Evolutionary conservation across 1,139 yeast genomes (phyloP).

Genomic region (Pichia sp.): DNA sequence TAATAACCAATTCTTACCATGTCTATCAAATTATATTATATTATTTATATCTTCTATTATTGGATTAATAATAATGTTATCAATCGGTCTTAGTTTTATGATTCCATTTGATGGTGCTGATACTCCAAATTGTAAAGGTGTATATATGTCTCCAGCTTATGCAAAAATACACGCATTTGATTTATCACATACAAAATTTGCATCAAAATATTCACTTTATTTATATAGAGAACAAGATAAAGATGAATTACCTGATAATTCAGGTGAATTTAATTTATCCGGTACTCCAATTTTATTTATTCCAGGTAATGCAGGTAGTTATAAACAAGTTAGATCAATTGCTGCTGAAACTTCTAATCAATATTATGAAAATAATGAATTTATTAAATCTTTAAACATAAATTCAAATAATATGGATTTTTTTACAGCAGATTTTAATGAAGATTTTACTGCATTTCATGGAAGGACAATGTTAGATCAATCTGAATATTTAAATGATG

Average conservation of each 20-base stretch:
- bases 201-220: slow-evolving; percentile 73
- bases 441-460: slow-evolving; percentile 94
- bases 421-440: slow-evolving; percentile 89
- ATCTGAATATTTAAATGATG: slow-evolving; percentile 90
- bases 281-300: slow-evolving; percentile 90
- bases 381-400: slow-evolving; percentile 16
- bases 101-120: slow-evolving; percentile 27
- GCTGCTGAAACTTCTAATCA: slow-evolving; percentile 69
- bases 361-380: slow-evolving; percentile 34
- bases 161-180: slow-evolving; percentile 71
- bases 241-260: slow-evolving; percentile 49
- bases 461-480: slow-evolving; percentile 92
- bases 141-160: slow-evolving; percentile 73
- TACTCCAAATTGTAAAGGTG: slow-evolving; percentile 42
- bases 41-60: slow-evolving; percentile 1
- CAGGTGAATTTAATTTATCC: slow-evolving; percentile 36
- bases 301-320: slow-evolving; percentile 97
- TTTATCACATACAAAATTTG: slow-evolving; percentile 60
- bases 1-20: background rate
- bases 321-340: slow-evolving; percentile 82
- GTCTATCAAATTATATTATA: slow-evolving; percentile 2
- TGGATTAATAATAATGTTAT: slow-evolving; percentile 6
- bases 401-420: slow-evolving; percentile 55
- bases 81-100: slow-evolving; percentile 19
- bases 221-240: slow-evolving; percentile 72